Evolutionary conservation across 495 filamentous ascomycete species (phyloP).

Genomic region (Aspergillus biplanus): DNA sequence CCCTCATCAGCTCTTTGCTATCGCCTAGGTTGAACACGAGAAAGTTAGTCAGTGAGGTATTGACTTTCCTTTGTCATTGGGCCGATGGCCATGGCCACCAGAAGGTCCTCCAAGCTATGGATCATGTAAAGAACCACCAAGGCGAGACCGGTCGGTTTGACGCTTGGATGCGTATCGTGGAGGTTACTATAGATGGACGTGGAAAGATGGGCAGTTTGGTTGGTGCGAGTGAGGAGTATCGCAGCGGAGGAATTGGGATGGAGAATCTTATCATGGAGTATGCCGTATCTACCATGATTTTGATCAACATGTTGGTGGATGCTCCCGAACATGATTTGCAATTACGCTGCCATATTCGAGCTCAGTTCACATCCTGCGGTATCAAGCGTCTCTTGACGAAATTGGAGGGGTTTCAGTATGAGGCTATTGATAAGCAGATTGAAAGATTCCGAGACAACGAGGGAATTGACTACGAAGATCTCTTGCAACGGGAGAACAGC

Average conservation of each 20-base stretch:
- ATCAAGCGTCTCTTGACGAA: conserved; percentile 93
- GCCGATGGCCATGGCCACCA: conserved; percentile 90
- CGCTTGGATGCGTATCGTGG: conserved; percentile 97
- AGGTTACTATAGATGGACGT: conserved; percentile 94
- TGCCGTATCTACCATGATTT: conserved; percentile 88
- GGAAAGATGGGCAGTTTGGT: conserved; percentile 99
- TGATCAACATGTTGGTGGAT: conserved; percentile 97
- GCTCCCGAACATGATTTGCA: conserved; percentile 87
- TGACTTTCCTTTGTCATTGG: conserved; percentile 98
- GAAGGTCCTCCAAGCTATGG: conserved; percentile 91
- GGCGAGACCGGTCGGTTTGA: conserved; percentile 96
- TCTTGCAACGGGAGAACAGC: conserved; percentile 87
- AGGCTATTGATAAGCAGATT: conserved; percentile 97
- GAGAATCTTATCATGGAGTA: conserved; percentile 99
- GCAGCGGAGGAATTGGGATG: conserved; percentile 97
- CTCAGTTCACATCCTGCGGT: conserved; percentile 94
- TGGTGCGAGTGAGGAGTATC: conserved; percentile 94
- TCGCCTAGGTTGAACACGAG: conserved; percentile 89
- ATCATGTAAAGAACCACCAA: conserved; percentile 85
- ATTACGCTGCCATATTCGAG: conserved; percentile 89
- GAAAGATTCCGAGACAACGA: conserved; percentile 92
- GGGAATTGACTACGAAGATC: conserved; percentile 96
- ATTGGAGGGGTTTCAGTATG: conserved; percentile 99
- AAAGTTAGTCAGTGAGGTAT: conserved; percentile 93
- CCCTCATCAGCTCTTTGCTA: conserved; percentile 83